Evolutionary conservation across 2,329 filamentous ascomycete genomes (phyloP).

Genomic region (Colletotrichum gigasporum): DNA sequence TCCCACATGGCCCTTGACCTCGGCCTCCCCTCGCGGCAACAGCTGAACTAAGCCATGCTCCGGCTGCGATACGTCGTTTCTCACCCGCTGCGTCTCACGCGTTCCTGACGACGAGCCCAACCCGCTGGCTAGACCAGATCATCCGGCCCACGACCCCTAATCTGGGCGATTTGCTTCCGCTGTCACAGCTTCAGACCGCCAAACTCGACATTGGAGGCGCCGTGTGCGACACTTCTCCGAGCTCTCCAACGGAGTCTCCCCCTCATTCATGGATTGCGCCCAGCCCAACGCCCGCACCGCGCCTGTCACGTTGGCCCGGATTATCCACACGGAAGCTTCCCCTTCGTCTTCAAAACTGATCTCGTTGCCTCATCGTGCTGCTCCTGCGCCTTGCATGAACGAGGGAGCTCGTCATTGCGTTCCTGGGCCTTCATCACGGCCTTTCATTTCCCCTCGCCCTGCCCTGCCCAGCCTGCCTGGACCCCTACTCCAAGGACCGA

Average conservation of each 20-base stretch:
- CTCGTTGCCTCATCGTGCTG: constrained; percentile 26
- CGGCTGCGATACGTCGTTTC: constrained; percentile 9
- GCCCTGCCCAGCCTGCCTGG: constrained; percentile 14
- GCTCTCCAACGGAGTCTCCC: neutral
- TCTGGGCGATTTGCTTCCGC: constrained; percentile 6
- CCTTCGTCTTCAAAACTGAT: constrained; percentile 17
- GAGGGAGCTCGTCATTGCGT: constrained; percentile 16
- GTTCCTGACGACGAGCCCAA: constrained; percentile 28
- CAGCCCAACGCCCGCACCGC: constrained; percentile 16
- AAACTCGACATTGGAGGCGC: neutral
- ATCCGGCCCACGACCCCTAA: constrained; percentile 16
- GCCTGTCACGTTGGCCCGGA: constrained; percentile 3
- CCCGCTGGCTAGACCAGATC: constrained; percentile 16
- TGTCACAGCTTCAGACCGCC: constrained; percentile 22
- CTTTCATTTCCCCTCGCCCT: constrained; percentile 1
- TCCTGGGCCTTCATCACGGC: constrained; percentile 3
- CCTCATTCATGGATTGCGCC: too few species aligned
- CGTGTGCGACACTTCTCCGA: constrained; percentile 1
- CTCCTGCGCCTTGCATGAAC: constrained; percentile 28
- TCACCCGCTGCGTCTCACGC: constrained; percentile 10
- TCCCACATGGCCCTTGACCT: neutral
- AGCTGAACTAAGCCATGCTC: neutral
- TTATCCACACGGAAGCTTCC: constrained; percentile 18
- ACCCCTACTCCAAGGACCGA: neutral
- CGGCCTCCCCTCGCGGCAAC: neutral